Evolutionary conservation across 306 rosid species (phyloP), one percentile per base, ranked within the genome.

Genomic region (Lathyrus tuberosus): DNA sequence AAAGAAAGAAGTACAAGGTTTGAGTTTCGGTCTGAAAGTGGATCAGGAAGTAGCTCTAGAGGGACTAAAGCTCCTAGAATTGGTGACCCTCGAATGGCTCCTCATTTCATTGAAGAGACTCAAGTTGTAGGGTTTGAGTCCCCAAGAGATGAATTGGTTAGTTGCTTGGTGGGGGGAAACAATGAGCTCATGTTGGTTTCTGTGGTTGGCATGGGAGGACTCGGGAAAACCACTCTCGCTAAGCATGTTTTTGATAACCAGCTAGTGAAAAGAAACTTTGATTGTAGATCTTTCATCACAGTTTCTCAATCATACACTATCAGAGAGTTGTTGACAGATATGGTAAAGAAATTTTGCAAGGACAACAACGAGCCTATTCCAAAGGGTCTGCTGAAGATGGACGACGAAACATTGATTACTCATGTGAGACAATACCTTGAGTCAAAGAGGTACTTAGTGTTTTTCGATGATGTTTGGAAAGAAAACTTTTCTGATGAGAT

Each of bases 201-300:
- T 2, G 68, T 76, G 14, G 78, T 81, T 2, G 84, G 84, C 2
- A 80, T 76, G 81, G 84, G 84, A 12, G 75, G 84, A 13, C 46
- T 75, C 0, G 84, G 78, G 41, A 80, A 80, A 78, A 58, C 80
- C 4, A 75, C 80, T 17, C 75, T 62, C 52, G 44, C 59, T 4
- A 62, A 65, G 2, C 65, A 41, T 17, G 72, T 74, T 57, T 65
- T 65, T n/a, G 41, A 74, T 13, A 43, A 43, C 20, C 28, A 18
- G 37, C 1, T 2, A 6, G 67, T 74, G 24, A 74, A n/a, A 41
- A 10, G 5, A 4, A 49, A 74, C 60, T 74, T 74, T 5, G 67
- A 44, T 56, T 74, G 79, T 31, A 48, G 54, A 1, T 48, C 59
- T 56, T 74, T 30, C 13, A 4, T 74, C 2, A 41, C 72, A 0